Conservation (phyloP, 208 protist species). For the Blechomonas ayalai region DNA sequence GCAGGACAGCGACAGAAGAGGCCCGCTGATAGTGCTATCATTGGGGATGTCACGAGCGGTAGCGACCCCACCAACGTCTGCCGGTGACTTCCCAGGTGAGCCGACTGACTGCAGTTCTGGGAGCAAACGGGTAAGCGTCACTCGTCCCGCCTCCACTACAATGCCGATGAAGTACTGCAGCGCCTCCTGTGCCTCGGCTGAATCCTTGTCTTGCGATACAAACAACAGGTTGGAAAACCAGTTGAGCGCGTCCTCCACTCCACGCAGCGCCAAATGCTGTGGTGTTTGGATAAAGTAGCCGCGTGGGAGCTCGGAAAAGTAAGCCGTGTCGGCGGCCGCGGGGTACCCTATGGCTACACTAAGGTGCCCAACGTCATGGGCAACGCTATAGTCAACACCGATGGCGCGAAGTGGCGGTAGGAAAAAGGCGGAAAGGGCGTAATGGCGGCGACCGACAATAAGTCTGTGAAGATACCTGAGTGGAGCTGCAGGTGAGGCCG, state of each 20-base stretch:
- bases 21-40: too few species aligned
- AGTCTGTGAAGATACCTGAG: conserved; percentile 24
- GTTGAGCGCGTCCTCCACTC: conserved; percentile 6
- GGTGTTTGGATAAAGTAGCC: conserved; percentile 33
- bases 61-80: too few species aligned
- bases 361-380: conserved; percentile 15
- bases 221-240: too few species aligned
- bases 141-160: conserved; percentile 22
- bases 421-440: conserved; percentile 55
- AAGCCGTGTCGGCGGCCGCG: conserved; percentile 26
- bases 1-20: too few species aligned
- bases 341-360: conserved; percentile 25
- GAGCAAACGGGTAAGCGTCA: conserved; percentile 22
- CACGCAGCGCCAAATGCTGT: conserved; percentile 9
- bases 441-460: conserved; percentile 27
- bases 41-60: too few species aligned
- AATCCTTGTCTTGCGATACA: not conserved
- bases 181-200: conserved; percentile 1
- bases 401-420: conserved; percentile 62
- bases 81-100: too few species aligned
- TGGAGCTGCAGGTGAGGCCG: conserved; percentile 2
- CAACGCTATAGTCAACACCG: conserved; percentile 46
- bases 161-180: conserved; percentile 32
- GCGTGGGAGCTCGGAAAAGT: conserved; percentile 43
- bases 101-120: too few species aligned